Percentiles rank a stretch among this genome's conserved stretches.
Conservation (phyloP, 257 asterid genomes). For the Cordia subcordata region DNA sequence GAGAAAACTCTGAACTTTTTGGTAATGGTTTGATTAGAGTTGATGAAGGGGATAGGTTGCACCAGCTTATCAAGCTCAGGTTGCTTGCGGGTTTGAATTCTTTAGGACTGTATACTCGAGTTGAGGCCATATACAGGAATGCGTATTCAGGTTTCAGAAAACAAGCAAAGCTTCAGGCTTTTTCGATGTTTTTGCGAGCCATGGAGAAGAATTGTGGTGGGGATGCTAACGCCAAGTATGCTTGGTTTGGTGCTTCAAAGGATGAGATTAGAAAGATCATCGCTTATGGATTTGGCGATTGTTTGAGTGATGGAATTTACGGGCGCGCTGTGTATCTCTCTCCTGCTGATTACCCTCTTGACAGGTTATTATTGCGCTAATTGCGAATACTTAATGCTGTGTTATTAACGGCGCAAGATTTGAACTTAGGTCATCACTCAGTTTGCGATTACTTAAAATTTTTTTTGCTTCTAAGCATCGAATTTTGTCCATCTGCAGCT, state of each 20-base stretch:
- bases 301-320: conserved; percentile 9
- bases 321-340: conserved; percentile 24
- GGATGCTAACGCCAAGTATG: conserved; percentile 10
- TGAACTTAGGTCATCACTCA: no score
- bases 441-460: no score
- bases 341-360: conserved; percentile 7
- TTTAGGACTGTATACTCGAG: conserved; percentile 6
- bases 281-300: conserved; percentile 19
- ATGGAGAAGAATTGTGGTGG: conserved; percentile 12
- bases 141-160: background rate
- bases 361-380: conserved; percentile 5
- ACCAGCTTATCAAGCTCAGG: conserved; percentile 3
- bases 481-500: conserved; percentile 22
- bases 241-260: conserved; percentile 30
- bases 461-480: no score
- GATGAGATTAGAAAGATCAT: conserved; percentile 17
- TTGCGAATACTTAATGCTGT: no score
- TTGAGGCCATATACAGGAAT: conserved; percentile 18
- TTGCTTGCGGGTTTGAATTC: conserved; percentile 8
- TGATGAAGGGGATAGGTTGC: background rate
- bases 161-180: conserved; percentile 15
- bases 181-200: background rate
- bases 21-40: background rate
- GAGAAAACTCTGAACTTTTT: background rate
- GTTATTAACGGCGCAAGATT: no score